phyloP scores from a whole-genome alignment of 352 stramenopile species.

The Phytophthora idaei region DNA sequence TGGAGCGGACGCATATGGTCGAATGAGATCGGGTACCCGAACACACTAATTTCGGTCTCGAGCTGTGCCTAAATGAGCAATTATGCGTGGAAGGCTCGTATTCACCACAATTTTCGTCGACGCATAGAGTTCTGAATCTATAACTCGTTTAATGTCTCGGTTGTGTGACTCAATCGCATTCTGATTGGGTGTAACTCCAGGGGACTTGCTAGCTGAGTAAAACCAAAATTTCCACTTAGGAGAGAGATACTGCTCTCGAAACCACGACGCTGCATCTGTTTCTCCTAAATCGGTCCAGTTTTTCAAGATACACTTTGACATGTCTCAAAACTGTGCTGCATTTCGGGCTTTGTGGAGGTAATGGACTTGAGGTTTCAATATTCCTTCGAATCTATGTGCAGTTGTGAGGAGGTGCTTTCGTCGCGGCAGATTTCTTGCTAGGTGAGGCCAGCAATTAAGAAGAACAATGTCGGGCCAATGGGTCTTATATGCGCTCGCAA shows the following conservation, averaged over 20 bases:
- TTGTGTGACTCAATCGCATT: background rate
- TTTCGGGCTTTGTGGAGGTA: background rate
- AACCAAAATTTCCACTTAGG: background rate
- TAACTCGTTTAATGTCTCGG: background rate
- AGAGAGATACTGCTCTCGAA: background rate
- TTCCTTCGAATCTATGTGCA: background rate
- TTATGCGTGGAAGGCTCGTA: background rate
- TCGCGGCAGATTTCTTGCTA: background rate
- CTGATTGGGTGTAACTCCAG: background rate
- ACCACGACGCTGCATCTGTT: background rate
- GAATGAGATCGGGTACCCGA: background rate
- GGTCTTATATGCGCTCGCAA: background rate
- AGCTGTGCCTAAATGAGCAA: background rate
- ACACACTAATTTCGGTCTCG: background rate
- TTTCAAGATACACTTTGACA: background rate
- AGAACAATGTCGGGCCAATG: background rate
- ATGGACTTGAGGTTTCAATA: background rate
- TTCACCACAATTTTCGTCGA: background rate
- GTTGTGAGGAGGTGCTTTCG: background rate
- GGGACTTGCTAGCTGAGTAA: background rate
- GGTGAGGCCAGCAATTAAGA: background rate
- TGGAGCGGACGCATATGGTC: background rate
- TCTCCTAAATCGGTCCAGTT: background rate
- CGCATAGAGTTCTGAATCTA: background rate
- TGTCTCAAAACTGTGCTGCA: background rate